Conservation (phyloP, 169 alveolate species). For the Cytauxzoon felis region DNA sequence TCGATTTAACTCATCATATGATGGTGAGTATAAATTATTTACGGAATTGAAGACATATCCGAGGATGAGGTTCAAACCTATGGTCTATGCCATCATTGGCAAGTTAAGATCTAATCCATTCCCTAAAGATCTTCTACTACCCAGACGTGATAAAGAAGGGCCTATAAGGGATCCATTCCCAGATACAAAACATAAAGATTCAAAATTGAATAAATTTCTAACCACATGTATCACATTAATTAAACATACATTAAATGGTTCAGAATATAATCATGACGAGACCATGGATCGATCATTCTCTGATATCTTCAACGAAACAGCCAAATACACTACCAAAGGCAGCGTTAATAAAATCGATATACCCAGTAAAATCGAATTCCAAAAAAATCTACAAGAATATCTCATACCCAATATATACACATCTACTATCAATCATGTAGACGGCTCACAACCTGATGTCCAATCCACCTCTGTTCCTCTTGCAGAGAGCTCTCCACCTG, state of each 20-base stretch:
- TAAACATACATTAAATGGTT: background rate
- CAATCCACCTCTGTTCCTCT: no score
- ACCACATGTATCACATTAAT: conserved; percentile 6
- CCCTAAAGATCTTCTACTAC: conserved; percentile 47
- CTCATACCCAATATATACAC: background rate
- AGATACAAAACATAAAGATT: conserved; percentile 4
- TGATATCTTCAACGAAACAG: conserved; percentile 30
- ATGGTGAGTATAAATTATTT: conserved; percentile 1
- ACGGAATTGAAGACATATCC: conserved; percentile 23
- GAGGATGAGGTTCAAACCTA: conserved; percentile 28
- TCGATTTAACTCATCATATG: conserved; percentile 7
- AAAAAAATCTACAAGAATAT: conserved; percentile 9
- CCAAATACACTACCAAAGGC: conserved; percentile 41
- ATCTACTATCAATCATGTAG: background rate
- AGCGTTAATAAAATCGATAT: conserved; percentile 49
- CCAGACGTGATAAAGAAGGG: conserved; percentile 17
- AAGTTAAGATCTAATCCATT: conserved; percentile 40
- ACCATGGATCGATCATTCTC: conserved; percentile 56
- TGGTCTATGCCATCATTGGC: conserved; percentile 53
- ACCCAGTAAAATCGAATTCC: conserved; percentile 28
- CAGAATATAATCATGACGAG: conserved; percentile 41
- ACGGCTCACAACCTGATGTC: no score
- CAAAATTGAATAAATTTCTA: conserved; percentile 20
- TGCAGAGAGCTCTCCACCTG: no score
- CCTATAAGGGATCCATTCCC: conserved; percentile 54